Evolutionary conservation across 768 basidiomycete genomes (phyloP).

Genomic region (Mycena albidolilacea): DNA sequence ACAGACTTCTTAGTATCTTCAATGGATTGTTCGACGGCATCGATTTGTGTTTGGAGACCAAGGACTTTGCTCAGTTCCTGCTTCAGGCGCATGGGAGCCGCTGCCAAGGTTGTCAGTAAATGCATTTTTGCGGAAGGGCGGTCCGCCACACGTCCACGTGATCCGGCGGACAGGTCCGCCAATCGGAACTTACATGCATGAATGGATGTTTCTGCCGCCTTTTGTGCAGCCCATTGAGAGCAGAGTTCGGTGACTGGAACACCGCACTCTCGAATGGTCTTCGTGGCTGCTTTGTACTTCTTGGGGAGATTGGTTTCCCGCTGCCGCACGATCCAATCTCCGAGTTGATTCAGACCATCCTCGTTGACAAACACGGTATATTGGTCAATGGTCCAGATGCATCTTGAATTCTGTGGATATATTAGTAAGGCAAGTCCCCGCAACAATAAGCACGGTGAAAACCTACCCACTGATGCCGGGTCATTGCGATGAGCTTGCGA

Average conservation of each 20-base stretch:
- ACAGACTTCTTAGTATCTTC: too few relatives aligned
- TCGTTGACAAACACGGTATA: conserved; percentile 46
- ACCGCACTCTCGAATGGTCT: conserved; percentile 39
- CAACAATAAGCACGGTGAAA: conserved; percentile 1
- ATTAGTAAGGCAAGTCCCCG: neutral
- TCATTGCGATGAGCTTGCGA: conserved; percentile 39
- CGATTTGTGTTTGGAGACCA: conserved; percentile 47
- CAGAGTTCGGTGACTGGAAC: conserved; percentile 41
- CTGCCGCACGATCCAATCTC: conserved; percentile 50
- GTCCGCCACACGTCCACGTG: conserved; percentile 26
- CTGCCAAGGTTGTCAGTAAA: too few relatives aligned
- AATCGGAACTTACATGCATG: conserved; percentile 44
- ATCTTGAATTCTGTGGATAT: conserved; percentile 28
- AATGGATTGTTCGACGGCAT: too few relatives aligned
- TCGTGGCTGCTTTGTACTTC: conserved; percentile 33
- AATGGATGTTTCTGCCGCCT: conserved; percentile 48
- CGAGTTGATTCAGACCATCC: conserved; percentile 48
- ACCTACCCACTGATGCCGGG: conserved; percentile 40
- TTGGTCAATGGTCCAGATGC: conserved; percentile 53
- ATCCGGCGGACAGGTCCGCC: too few relatives aligned
- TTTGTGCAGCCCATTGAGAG: conserved; percentile 53
- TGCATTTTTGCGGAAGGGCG: too few relatives aligned
- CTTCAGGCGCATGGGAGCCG: conserved; percentile 48
- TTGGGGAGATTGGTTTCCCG: conserved; percentile 33
- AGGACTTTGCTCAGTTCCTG: conserved; percentile 51